phyloP scores from a whole-genome alignment of 345 rosid species.

The Draba incana region DNA sequence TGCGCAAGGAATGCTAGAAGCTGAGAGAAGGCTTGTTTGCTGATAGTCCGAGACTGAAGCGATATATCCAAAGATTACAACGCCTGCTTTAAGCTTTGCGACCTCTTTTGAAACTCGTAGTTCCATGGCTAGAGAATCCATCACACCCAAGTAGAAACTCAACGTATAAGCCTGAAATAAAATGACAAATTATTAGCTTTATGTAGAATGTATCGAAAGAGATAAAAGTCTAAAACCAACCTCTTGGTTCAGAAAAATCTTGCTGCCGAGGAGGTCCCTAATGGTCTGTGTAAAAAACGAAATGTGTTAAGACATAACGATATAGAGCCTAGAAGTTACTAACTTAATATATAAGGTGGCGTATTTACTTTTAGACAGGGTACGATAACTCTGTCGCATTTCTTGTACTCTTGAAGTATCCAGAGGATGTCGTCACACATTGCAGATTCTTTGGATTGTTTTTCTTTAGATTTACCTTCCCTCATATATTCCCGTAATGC shows the following conservation, averaged over 20 bases:
- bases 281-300: conserved; percentile 63
- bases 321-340: background rate
- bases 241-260: conserved; percentile 71
- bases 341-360: background rate
- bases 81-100: conserved; percentile 69
- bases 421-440: conserved; percentile 71
- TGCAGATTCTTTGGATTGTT: conserved; percentile 51
- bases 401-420: conserved; percentile 75
- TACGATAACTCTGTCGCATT: conserved; percentile 74
- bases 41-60: conserved; percentile 64
- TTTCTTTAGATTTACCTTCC: conserved; percentile 48
- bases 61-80: conserved; percentile 75
- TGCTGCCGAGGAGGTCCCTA: conserved; percentile 67
- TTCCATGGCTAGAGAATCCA: conserved; percentile 77
- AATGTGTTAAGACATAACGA: conserved; percentile 20
- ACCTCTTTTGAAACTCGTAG: conserved; percentile 75
- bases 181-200: conserved; percentile 16
- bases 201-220: background rate
- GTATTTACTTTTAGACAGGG: conserved; percentile 81
- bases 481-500: conserved; percentile 73
- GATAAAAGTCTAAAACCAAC: too few relatives aligned
- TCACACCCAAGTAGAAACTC: conserved; percentile 54
- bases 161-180: conserved; percentile 56
- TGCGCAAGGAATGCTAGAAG: conserved; percentile 72
- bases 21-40: conserved; percentile 60